These are phyloP conservation scores for Hypoxylon sp. DNA, from an alignment of 2,329 filamentous ascomycete genomes.

Conservation along the genomic window DNA sequence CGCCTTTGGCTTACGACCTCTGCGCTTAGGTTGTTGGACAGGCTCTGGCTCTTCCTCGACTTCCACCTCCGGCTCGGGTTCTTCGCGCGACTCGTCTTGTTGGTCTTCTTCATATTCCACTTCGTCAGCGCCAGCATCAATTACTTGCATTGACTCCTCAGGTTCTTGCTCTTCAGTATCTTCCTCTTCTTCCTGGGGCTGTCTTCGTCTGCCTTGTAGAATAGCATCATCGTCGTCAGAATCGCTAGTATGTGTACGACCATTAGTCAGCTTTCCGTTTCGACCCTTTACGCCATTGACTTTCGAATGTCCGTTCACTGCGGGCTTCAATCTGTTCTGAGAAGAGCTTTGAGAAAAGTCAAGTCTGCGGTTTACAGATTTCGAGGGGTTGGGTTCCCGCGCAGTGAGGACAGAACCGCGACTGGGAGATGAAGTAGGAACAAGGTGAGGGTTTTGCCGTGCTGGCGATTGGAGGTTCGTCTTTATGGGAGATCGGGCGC, in stretches of 20 bases:
- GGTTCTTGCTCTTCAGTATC: slow-evolving; percentile 45
- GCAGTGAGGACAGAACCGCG: slow-evolving; percentile 55
- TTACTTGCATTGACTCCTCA: slow-evolving; percentile 31
- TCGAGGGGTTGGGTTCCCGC: slow-evolving; percentile 51
- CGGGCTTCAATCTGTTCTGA: slow-evolving; percentile 31
- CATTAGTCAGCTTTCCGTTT: slow-evolving; percentile 44
- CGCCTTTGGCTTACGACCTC: slow-evolving; percentile 49
- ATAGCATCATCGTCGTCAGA: slow-evolving; percentile 50
- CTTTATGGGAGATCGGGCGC: slow-evolving; percentile 72
- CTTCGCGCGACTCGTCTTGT: slow-evolving; percentile 22
- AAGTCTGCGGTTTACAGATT: slow-evolving; percentile 66
- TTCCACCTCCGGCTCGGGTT: slow-evolving; percentile 46
- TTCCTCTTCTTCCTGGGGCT: slow-evolving; percentile 46
- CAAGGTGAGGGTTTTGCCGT: slow-evolving; percentile 70
- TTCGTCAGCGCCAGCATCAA: slow-evolving; percentile 38
- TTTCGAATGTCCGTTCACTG: slow-evolving; percentile 45
- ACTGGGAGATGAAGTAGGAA: slow-evolving; percentile 64
- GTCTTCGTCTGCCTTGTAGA: slow-evolving; percentile 44
- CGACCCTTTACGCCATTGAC: slow-evolving; percentile 46
- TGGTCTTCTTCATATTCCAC: slow-evolving; percentile 24
- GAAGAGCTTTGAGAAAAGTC: slow-evolving; percentile 60
- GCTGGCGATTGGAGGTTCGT: slow-evolving; percentile 72
- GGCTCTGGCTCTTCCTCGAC: slow-evolving; percentile 42
- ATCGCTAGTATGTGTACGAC: slow-evolving; percentile 29
- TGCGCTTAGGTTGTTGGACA: slow-evolving; percentile 47